These are phyloP conservation scores for Schwanniomyces polymorphus DNA, from an alignment of 805 yeast species.

Conservation along the genomic window DNA sequence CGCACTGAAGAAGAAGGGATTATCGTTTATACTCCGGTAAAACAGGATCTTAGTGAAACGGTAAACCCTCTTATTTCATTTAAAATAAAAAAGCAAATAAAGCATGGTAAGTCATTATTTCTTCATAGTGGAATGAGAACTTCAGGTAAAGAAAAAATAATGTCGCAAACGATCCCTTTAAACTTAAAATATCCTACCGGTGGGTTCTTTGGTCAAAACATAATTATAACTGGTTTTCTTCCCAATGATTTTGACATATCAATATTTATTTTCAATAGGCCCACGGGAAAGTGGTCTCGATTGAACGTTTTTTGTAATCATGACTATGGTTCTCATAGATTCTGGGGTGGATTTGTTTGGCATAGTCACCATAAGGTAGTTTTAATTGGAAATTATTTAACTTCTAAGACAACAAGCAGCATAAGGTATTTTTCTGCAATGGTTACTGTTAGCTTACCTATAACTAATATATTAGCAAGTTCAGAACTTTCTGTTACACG, in stretches of 20 bases:
- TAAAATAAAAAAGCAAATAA: slow-evolving; percentile 32
- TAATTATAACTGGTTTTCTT: slow-evolving; percentile 60
- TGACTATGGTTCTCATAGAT: slow-evolving; percentile 53
- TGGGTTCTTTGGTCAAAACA: slow-evolving; percentile 64
- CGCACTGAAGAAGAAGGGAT: slow-evolving; percentile 21
- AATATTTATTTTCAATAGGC: slow-evolving; percentile 50
- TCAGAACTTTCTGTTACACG: slow-evolving; percentile 35
- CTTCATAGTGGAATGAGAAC: slow-evolving; percentile 22
- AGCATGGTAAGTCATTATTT: slow-evolving; percentile 29
- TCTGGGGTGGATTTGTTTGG: slow-evolving; percentile 75
- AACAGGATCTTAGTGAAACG: slow-evolving; percentile 7
- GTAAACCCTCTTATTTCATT: slow-evolving; percentile 36
- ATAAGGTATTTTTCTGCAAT: slow-evolving; percentile 49
- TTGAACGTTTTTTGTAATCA: slow-evolving; percentile 55
- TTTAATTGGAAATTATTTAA: slow-evolving; percentile 54
- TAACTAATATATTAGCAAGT: slow-evolving; percentile 50
- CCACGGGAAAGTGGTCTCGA: slow-evolving; percentile 64
- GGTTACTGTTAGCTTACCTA: slow-evolving; percentile 54
- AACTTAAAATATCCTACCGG: slow-evolving; percentile 57
- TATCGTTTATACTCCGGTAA: slow-evolving; percentile 34
- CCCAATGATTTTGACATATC: slow-evolving; percentile 49
- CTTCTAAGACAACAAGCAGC: slow-evolving; percentile 46
- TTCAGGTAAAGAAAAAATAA: slow-evolving; percentile 1
- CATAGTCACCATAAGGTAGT: slow-evolving; percentile 72
- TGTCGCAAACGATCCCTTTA: slow-evolving; percentile 44